Conservation (phyloP, 2,329 filamentous ascomycete species). For the Trichocomaceae sp. region DNA sequence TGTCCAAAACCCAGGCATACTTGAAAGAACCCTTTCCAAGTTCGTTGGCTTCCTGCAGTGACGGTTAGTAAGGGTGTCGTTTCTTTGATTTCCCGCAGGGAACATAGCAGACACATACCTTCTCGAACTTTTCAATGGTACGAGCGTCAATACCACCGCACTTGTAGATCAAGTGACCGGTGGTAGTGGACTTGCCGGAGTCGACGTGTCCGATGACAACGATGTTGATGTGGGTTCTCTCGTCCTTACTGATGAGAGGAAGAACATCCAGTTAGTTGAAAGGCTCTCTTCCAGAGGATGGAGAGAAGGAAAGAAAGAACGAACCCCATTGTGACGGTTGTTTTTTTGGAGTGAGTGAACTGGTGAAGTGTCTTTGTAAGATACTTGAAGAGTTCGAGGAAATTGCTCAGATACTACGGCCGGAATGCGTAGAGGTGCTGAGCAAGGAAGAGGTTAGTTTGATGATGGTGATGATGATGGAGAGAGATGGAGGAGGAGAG, state of each 20-base stretch:
- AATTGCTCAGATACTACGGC: constrained; percentile 47
- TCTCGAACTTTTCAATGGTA: constrained; percentile 99
- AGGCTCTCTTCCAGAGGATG: neutral
- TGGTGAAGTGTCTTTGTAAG: constrained; percentile 44
- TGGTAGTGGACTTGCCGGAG: constrained; percentile 98
- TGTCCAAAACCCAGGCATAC: constrained; percentile 99
- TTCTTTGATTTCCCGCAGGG: neutral
- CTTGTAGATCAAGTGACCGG: constrained; percentile 99
- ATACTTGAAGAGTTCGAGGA: constrained; percentile 38
- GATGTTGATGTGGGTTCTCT: constrained; percentile 94
- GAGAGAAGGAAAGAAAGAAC: constrained; percentile 18
- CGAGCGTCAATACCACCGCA: constrained; percentile 99
- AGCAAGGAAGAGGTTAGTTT: constrained; percentile 19
- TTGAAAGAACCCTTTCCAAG: constrained; percentile 99
- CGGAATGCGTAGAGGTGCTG: constrained; percentile 46
- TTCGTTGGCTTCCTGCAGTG: constrained; percentile 87
- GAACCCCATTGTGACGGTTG: constrained; percentile 57
- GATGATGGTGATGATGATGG: constrained; percentile 18
- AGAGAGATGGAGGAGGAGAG: constrained; percentile 16
- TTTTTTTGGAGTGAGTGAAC: constrained; percentile 31
- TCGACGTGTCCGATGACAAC: constrained; percentile 99
- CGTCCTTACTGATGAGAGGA: constrained; percentile 66
- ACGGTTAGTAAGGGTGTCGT: neutral
- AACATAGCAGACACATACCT: constrained; percentile 55
- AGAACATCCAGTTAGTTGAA: constrained; percentile 12